Evolutionary conservation across 2,329 filamentous ascomycete species (phyloP).

Genomic region (Meredithiella fracta): DNA sequence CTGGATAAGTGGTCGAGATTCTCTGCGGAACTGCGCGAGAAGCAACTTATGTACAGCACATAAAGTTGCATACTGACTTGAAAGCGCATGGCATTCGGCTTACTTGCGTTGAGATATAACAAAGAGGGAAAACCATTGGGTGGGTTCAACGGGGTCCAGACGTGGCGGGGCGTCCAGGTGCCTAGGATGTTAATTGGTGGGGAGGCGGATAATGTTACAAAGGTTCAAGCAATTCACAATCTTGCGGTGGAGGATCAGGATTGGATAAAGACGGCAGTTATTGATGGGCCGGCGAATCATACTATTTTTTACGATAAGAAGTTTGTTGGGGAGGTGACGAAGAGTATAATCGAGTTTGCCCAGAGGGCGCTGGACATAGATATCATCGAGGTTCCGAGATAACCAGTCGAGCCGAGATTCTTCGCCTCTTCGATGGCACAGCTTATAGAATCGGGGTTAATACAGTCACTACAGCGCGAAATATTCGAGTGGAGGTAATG

Average conservation of each 20-base stretch:
- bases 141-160: constrained; percentile 50
- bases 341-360: constrained; percentile 28
- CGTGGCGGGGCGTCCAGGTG: constrained; percentile 56
- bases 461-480: too few relatives aligned
- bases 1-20: constrained; percentile 55
- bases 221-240: constrained; percentile 51
- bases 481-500: too few relatives aligned
- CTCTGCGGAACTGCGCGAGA: constrained; percentile 45
- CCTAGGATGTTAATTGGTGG: constrained; percentile 69
- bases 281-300: constrained; percentile 67
- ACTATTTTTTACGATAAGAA: constrained; percentile 66
- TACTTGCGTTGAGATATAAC: constrained; percentile 39
- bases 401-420: too few relatives aligned
- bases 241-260: constrained; percentile 33
- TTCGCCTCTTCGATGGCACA: too few relatives aligned
- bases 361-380: too few relatives aligned
- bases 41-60: constrained; percentile 61
- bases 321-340: constrained; percentile 59
- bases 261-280: constrained; percentile 49
- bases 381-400: too few relatives aligned
- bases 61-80: constrained; percentile 73
- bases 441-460: too few relatives aligned
- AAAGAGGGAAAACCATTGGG: constrained; percentile 34
- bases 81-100: constrained; percentile 62
- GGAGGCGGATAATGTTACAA: constrained; percentile 59